Base-by-base conservation (phyloP, 129 eudicot genomes). In the Oenanthe sinensis region DNA sequence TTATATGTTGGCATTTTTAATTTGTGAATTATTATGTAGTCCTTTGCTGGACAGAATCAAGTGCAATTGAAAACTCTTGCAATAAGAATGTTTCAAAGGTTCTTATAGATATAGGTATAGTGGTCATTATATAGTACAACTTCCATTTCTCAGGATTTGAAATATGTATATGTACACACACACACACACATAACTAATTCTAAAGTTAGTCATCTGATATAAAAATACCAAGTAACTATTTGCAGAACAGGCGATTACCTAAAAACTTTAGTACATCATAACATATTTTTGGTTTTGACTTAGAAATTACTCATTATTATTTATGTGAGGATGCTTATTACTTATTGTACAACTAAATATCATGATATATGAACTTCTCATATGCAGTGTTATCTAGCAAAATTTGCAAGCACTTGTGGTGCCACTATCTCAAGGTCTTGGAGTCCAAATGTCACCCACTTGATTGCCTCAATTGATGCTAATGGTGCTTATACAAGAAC, bases 401-500 rank as follows among this genome's bases (percentile, higher is more conserved):
- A 92, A 36, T 92, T 92, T 84, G 99, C 96, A 50, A 82, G 83
- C 48, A 73, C 75, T 48, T 84, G 84, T 74, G 97, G 92, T 62
- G 96, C 90, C 39, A 79, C 86, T 42, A 89, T 92, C 75, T 76
- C 82, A 44, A 90, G 87, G 86, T 82, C 67, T 74, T 95, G 93
- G 91, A 88, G 77, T 55, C 86, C 93, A 33, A 82, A 82, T 80
- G 97, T 95, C 47, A 95, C 97, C 50, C 99, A 95, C 79, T 91
- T 95, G 17, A 90, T 95, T 79, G 97, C 99, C 47, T 87, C 94
- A 16, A 87, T 85, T 50, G 91, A 95, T 90, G 87, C 82, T 79
- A 84, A 81, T 46, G 98, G 98, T 70, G 96, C 97, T 70, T 95
- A 89, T 80, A 82, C 88, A 76, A 86, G 98, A 75, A 95, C 98